A percentile compares a stretch with the other conserved stretches of the same genome.
Conservation (phyloP, 2,329 filamentous ascomycete species). For the Trichoderma brevicompactum region DNA sequence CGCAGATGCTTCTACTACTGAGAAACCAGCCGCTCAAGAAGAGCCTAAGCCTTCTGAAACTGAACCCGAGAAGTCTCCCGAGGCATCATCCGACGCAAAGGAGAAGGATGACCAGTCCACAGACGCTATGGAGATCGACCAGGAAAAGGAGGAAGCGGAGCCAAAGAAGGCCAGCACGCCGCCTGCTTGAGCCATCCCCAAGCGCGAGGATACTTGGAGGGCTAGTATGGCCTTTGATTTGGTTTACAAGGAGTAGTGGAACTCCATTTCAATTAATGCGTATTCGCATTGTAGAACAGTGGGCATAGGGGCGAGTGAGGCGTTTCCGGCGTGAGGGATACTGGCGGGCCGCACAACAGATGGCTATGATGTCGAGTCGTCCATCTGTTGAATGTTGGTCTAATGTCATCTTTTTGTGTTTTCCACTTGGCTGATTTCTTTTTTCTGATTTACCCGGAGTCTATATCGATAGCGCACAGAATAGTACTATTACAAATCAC, state of each 20-base stretch:
- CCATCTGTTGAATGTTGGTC: background rate
- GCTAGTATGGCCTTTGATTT: background rate
- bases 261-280: slow-evolving; percentile 4
- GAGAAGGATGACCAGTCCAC: slow-evolving; percentile 23
- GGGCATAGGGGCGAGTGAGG: slow-evolving; percentile 18
- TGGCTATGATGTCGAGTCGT: background rate
- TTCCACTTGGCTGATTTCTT: slow-evolving; percentile 4
- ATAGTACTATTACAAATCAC: background rate
- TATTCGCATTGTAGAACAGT: slow-evolving; percentile 19
- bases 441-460: slow-evolving; percentile 22
- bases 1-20: background rate
- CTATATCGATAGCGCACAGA: slow-evolving; percentile 16
- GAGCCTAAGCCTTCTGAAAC: slow-evolving; percentile 31
- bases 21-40: slow-evolving; percentile 1
- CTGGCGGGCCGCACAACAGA: background rate
- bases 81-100: slow-evolving; percentile 31
- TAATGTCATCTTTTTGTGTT: background rate
- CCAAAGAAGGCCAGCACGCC: slow-evolving; percentile 27
- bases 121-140: slow-evolving; percentile 45
- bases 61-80: slow-evolving; percentile 33
- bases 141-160: slow-evolving; percentile 39
- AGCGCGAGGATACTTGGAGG: background rate
- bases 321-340: slow-evolving; percentile 24
- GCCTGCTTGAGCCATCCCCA: slow-evolving; percentile 4
- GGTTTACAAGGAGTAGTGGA: background rate